These are phyloP conservation scores for Tulasnella sp. DNA, from an alignment of 768 basidiomycete species.

Conservation along the genomic window DNA sequence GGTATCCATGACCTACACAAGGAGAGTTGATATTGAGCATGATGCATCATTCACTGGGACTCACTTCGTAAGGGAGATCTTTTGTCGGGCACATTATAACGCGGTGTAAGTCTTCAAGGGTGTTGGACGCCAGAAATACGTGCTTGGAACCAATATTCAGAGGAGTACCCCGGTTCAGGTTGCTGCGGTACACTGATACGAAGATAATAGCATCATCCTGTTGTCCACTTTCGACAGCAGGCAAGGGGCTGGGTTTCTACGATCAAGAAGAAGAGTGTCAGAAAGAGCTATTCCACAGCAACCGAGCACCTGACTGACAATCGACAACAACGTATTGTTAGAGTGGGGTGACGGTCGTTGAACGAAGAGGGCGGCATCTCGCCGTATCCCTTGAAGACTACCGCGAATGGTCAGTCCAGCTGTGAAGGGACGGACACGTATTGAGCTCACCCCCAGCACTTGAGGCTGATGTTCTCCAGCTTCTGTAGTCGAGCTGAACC, in stretches of 20 bases:
- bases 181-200: slow-evolving; percentile 46
- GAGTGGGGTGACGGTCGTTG: background rate
- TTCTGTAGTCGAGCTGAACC: background rate
- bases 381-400: slow-evolving; percentile 21
- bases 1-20: background rate
- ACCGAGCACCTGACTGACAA: background rate
- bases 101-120: slow-evolving; percentile 47
- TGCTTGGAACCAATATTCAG: slow-evolving; percentile 56
- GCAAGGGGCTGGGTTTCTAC: background rate
- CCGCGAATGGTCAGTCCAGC: background rate
- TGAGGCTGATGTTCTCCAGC: background rate
- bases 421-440: background rate
- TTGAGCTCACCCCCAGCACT: background rate
- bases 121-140: slow-evolving; percentile 56
- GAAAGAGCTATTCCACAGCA: background rate
- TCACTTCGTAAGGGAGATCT: slow-evolving; percentile 36
- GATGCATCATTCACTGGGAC: slow-evolving; percentile 19
- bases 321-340: slow-evolving; percentile 14
- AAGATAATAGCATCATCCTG: slow-evolving; percentile 38
- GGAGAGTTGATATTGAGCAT: too few species aligned
- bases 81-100: slow-evolving; percentile 52
- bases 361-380: slow-evolving; percentile 25
- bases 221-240: slow-evolving; percentile 4
- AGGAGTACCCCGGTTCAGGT: slow-evolving; percentile 46
- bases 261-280: background rate